These are phyloP conservation scores for Didymella arachidicola DNA, from an alignment of 2,329 filamentous ascomycete species.

Conservation along the genomic window DNA sequence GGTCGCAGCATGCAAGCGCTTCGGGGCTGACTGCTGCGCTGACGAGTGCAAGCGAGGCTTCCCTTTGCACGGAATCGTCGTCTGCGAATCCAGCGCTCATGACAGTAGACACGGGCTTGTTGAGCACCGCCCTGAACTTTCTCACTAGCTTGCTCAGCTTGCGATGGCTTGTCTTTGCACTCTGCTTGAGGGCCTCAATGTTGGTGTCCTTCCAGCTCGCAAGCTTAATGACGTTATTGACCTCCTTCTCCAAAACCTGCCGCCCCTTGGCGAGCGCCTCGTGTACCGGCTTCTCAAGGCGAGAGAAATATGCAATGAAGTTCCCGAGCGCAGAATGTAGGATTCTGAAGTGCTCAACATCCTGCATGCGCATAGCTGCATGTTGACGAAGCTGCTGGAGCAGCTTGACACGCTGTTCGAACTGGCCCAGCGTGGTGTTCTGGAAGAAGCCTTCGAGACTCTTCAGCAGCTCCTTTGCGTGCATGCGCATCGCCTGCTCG, in stretches of 20 bases:
- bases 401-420: slow-evolving; percentile 73
- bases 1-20: slow-evolving; percentile 34
- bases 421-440: slow-evolving; percentile 83
- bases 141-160: slow-evolving; percentile 91
- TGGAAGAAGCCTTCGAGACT: slow-evolving; percentile 82
- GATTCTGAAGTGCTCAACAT: slow-evolving; percentile 59
- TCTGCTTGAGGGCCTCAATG: slow-evolving; percentile 86
- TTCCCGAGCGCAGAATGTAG: slow-evolving; percentile 74
- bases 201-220: slow-evolving; percentile 99
- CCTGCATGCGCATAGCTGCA: slow-evolving; percentile 66
- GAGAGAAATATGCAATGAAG: slow-evolving; percentile 76
- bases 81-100: slow-evolving; percentile 46
- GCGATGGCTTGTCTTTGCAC: slow-evolving; percentile 86
- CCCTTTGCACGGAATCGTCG: slow-evolving; percentile 22
- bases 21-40: slow-evolving; percentile 23
- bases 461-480: slow-evolving; percentile 74
- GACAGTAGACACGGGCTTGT: slow-evolving; percentile 75
- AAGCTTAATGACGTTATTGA: slow-evolving; percentile 90
- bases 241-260: slow-evolving; percentile 81
- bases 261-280: slow-evolving; percentile 74
- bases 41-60: slow-evolving; percentile 24
- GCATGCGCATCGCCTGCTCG: slow-evolving; percentile 65
- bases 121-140: slow-evolving; percentile 84
- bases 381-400: slow-evolving; percentile 70
- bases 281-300: slow-evolving; percentile 71